Evolutionary conservation across 2,329 filamentous ascomycete species (phyloP), one percentile per base, ranked within the genome.

Genomic region (Neonectria punicea): DNA sequence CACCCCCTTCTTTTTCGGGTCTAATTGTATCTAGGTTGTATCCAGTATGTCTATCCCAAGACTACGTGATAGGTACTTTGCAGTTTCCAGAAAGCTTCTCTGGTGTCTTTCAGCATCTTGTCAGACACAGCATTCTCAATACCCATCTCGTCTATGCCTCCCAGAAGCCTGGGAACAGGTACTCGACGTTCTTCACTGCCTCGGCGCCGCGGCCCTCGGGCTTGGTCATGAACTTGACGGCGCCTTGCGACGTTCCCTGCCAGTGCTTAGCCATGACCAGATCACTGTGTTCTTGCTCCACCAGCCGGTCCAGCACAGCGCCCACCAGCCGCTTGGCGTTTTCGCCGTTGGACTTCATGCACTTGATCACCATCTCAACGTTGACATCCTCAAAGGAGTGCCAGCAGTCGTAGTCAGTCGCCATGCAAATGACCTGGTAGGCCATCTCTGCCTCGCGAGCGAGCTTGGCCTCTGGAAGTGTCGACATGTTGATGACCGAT

Each of bases 381-480:
- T 94, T 94, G 67, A 99, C 96, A 70, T 92, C 93, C 63, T 89
- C 92, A 53, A 87, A 87, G 20, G 87, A 89, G 77, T 94, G 92
- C 96, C 96, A 99, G 89, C 95, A 98, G 84, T 99, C 96, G 80
- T 99, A 99, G 84, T 99, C 96, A 30, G 96, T 99, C 36, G 93
- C 93, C 96, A 99, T 99, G 86, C 95, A 97, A 76, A 99, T 97
- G 88, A 98, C 97, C 84, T 97, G 94, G 81, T 98, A 98, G 39
- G 92, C 92, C 73, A 99, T 92, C 84, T 99, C 96, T 25, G 96
- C 96, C 84, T 99, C 96, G 58, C 93, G 90, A 10, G 96, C 96
- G 20, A 99, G 90, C 86, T 99, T 99, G 54, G 95, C 92, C 83
- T 99, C 96, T 20, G 96, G 96, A 16, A 99, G 87, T 14, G 91